Conservation (phyloP, 345 rosid genomes). For the Gossypioides kirkii region DNA sequence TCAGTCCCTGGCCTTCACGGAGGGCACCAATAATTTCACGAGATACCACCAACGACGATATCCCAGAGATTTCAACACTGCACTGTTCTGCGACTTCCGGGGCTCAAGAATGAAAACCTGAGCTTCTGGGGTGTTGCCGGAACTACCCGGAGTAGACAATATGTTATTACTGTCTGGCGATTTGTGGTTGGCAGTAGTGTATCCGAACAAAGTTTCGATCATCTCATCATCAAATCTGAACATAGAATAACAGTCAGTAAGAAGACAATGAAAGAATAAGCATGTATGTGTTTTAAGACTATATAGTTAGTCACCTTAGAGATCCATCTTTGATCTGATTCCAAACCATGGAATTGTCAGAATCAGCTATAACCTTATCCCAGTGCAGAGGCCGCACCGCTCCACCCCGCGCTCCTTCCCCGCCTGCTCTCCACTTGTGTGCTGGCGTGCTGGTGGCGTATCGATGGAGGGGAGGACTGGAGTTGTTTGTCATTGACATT, state of each 20-base stretch:
- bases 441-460: conserved; percentile 13
- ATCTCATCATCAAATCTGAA: conserved; percentile 50
- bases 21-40: conserved; percentile 43
- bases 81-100: conserved; percentile 49
- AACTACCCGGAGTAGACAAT: conserved; percentile 20
- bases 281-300: not conserved
- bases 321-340: conserved; percentile 57
- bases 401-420: too few species aligned
- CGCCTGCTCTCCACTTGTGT: too few species aligned
- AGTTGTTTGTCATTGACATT: not conserved
- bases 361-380: conserved; percentile 54
- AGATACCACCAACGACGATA: too few species aligned
- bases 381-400: conserved; percentile 53
- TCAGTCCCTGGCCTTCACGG: conserved; percentile 46
- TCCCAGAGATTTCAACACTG: conserved; percentile 50
- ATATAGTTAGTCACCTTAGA: conserved; percentile 33
- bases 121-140: conserved; percentile 24
- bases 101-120: conserved; percentile 48
- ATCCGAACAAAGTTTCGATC: conserved; percentile 47
- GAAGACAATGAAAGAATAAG: not conserved
- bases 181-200: conserved; percentile 16
- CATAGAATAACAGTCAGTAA: conserved; percentile 4
- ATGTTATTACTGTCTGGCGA: conserved; percentile 8
- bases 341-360: conserved; percentile 68
- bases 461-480: conserved; percentile 14